Base-by-base conservation (phyloP, 495 filamentous ascomycete species). In the Trichoderma asperelloides region DNA sequence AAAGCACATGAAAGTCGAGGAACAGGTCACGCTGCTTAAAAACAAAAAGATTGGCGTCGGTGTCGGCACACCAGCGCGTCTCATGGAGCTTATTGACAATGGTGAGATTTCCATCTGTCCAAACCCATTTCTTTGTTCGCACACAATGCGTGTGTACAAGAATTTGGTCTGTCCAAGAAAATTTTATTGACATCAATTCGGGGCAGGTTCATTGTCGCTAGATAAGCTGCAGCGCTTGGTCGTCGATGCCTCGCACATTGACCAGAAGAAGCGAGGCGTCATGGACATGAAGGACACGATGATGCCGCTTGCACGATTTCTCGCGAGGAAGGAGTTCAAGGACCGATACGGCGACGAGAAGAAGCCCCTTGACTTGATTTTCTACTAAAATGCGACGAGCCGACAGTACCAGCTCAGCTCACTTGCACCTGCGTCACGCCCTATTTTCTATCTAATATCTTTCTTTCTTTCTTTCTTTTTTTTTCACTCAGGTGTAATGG, bases 1-100 rank as follows among this genome's bases (percentile, higher is more conserved):
- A 9, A 98, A 98, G 74, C 95, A 98, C 69, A 96, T 98, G 79
- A 98, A 98, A 78, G 70, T 98, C 7, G 84, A 90, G 65, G 96
- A 97, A 69, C 89, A 92, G 21, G 86, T 93, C 66, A 84, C 89
- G 63, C 89, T 89, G 75, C 85, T 93, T 79, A 76, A 91, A 77
- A 78, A 84, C 76, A 74, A 69, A 67, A 88, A 89, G 63, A 89
- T 91, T 9, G 89, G 89, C 23, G 89, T 98, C 65, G 93, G 91
- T 1, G 91, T 96, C 23, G 95, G 95, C 7, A 98, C 95, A 2
- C 94, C 95, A 2, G 81, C 87, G 62, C 83, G 95, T 55, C 74
- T 98, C 39, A 86, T 87, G 49, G 94, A 95, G 70, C 76, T 98
- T 63, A 81, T 97, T 23, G 88, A 93, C 62, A 84, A 88, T 69